Percentiles rank a stretch among this genome's conserved stretches.
phyloP scores from a whole-genome alignment of 768 basidiomycete genomes.

The Floccularia luteovirens region DNA sequence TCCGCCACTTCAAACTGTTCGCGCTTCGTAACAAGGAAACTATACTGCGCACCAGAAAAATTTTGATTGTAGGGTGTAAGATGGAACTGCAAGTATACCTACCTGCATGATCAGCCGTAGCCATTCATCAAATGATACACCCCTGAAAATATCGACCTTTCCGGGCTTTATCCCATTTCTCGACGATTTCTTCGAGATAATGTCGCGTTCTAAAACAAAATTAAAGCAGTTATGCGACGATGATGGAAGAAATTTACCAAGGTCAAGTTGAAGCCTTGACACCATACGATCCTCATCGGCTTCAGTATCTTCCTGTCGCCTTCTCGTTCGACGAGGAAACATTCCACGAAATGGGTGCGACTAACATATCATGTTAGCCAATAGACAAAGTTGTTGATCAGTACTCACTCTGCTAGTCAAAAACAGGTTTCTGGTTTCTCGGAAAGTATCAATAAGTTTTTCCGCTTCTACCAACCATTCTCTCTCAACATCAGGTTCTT shows the following conservation, averaged over 20 bases:
- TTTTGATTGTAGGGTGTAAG: not conserved
- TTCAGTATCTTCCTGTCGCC: constrained; percentile 34
- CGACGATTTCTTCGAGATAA: constrained; percentile 38
- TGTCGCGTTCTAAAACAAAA: constrained; percentile 43
- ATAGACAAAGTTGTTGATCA: not conserved
- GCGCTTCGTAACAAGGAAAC: constrained; percentile 58
- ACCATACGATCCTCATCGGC: constrained; percentile 67
- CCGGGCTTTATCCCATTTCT: constrained; percentile 29
- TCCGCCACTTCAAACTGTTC: constrained; percentile 62
- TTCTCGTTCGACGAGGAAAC: constrained; percentile 44
- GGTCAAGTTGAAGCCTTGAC: constrained; percentile 65
- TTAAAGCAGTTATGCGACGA: no score
- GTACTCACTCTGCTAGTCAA: constrained; percentile 61
- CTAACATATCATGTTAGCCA: constrained; percentile 14
- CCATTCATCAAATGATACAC: constrained; percentile 82
- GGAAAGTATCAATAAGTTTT: constrained; percentile 80
- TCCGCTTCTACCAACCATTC: constrained; percentile 84
- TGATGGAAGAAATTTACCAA: constrained; percentile 37
- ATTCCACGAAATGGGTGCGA: constrained; percentile 60
- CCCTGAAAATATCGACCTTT: constrained; percentile 67
- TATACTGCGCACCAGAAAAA: constrained; percentile 41
- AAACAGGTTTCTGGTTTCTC: constrained; percentile 82
- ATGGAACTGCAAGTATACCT: constrained; percentile 12
- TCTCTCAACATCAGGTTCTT: constrained; percentile 40
- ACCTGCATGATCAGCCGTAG: constrained; percentile 82